A percentile compares a stretch with the other conserved stretches of the same genome.
These are phyloP conservation scores for Wickerhamiella pararugosa DNA, from an alignment of 1,139 yeast genomes.

Conservation along the genomic window DNA sequence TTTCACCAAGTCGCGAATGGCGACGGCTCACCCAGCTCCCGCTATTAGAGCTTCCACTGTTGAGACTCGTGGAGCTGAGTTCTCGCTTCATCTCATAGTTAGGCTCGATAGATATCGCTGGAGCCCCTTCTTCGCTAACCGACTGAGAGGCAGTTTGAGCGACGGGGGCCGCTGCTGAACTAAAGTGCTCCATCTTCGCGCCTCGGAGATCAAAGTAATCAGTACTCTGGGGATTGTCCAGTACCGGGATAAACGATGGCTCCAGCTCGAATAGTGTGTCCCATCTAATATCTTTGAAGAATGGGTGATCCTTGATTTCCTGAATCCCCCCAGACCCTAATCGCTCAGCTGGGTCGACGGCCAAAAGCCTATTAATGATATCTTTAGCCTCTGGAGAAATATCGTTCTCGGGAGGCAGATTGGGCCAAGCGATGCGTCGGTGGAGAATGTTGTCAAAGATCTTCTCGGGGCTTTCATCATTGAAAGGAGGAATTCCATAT, in stretches of 20 bases:
- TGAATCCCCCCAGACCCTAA: conserved; percentile 65
- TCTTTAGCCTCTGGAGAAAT: conserved; percentile 63
- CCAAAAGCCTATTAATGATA: conserved; percentile 47
- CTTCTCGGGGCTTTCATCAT: conserved; percentile 60
- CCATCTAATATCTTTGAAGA: conserved; percentile 66
- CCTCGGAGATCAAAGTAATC: conserved; percentile 90
- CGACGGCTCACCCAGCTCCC: conserved; percentile 27
- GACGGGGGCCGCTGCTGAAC: conserved; percentile 16
- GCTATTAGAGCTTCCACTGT: conserved; percentile 6
- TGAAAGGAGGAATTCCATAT: conserved; percentile 93
- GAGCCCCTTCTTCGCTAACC: not conserved
- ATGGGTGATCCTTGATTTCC: conserved; percentile 67
- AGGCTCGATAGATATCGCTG: no score
- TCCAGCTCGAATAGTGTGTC: conserved; percentile 51
- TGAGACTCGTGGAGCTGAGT: not conserved
- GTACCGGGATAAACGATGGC: conserved; percentile 71
- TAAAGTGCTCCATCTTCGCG: conserved; percentile 35
- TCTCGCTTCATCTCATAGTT: no score
- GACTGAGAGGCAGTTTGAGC: not conserved
- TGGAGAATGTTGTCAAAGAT: conserved; percentile 70
- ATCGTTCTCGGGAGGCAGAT: conserved; percentile 34
- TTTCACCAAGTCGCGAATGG: conserved; percentile 50
- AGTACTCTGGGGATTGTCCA: conserved; percentile 73
- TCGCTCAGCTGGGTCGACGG: conserved; percentile 47
- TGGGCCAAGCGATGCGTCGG: conserved; percentile 78